Evolutionary conservation across 768 basidiomycete genomes (phyloP), one percentile per base, ranked within the genome.

Genomic region (Pisolithus sp.): DNA sequence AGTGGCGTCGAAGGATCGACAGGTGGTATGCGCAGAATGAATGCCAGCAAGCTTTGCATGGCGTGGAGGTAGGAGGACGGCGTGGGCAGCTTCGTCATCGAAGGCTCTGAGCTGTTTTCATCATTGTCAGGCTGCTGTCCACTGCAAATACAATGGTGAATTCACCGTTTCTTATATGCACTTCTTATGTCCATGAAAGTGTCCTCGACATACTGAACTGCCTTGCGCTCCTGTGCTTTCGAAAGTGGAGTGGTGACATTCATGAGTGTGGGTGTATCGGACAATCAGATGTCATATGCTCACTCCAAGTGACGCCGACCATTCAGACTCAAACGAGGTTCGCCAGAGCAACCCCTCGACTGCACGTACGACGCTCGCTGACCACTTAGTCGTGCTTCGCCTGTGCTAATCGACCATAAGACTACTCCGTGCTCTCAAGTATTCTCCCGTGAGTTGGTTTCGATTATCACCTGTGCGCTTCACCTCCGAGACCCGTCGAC

Each of bases 21-120:
- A 12, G 89, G 87, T 0, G 87, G 89, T 46, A 89, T 85, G 60
- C 83, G 86, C 18, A 89, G 71, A 39, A 88, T 74, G 44, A 91
- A 61, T 0, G 77, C 73, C 10, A 90, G 68, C 18, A 89, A 68
- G 44, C 68, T 69, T 20, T 77, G 81, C 28, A 76, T 72, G 3
- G 80, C 77, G 24, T 73, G 72, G 28, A 91, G 76, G 57, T 88
- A 91, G 6, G 73, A 61, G 1, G 72, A 52, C 17, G 90, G 71
- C 0, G 84, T 85, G 34, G 78, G 76, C 2, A 86, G 70, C 17
- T 68, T 73, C 1, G 82, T 76, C 13, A 73, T 75, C 5, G 69
- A 67, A 9, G 70, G 62, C 20, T 68, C 62, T 46, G 56, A 62
- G 40, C 57, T 62, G 56, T 37, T 28, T 20, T 30, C 28, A 39